Percentiles rank a stretch among this genome's conserved stretches.
phyloP scores from a whole-genome alignment of 805 yeast genomes.

The Yamadazyma tumulicola region DNA sequence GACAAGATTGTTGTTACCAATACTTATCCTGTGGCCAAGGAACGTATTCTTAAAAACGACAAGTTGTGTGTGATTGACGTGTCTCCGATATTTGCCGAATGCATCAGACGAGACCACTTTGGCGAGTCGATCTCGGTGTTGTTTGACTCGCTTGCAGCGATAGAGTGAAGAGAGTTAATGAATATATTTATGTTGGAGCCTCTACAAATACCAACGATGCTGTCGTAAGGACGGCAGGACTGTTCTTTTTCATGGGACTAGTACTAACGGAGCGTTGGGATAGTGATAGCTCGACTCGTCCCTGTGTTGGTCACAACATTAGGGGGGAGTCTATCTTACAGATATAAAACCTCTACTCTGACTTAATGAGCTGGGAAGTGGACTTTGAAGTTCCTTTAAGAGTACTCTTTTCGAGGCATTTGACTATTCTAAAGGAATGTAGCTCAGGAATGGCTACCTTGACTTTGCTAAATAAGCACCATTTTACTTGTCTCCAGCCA shows the following conservation, averaged over 20 bases:
- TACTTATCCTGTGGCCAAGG: constrained; percentile 84
- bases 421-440: too few species aligned
- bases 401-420: too few species aligned
- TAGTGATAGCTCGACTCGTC: constrained; percentile 17
- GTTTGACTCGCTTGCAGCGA: constrained; percentile 78
- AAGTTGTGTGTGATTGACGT: constrained; percentile 89
- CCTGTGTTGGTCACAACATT: too few species aligned
- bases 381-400: too few species aligned
- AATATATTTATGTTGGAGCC: neutral
- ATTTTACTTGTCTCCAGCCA: too few species aligned
- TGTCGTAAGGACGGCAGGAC: constrained; percentile 54
- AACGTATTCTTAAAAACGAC: constrained; percentile 50
- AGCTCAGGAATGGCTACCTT: too few species aligned
- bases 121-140: constrained; percentile 95
- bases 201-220: constrained; percentile 44
- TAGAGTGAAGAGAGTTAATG: constrained; percentile 22
- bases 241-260: constrained; percentile 14
- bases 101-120: constrained; percentile 97
- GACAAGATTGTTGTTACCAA: constrained; percentile 94
- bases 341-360: too few species aligned
- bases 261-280: constrained; percentile 65
- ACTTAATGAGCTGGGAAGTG: too few species aligned
- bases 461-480: too few species aligned
- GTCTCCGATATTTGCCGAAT: constrained; percentile 93
- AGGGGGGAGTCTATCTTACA: too few species aligned